Conservation (phyloP, 106 monocot species). For the Allium cepa region DNA sequence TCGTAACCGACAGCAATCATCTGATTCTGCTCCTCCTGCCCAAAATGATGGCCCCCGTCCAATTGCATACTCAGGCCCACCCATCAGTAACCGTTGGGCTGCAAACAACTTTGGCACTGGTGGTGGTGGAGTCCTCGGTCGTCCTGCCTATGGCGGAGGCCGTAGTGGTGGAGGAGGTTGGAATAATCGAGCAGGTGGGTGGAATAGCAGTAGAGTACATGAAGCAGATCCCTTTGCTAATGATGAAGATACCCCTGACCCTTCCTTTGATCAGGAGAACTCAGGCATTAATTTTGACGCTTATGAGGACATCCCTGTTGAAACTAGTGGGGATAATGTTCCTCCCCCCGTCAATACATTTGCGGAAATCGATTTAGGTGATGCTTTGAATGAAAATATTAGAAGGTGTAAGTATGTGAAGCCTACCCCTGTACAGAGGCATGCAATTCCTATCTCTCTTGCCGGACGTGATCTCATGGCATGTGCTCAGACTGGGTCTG, state of each 20-base stretch:
- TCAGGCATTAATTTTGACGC: constrained; percentile 84
- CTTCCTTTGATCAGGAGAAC: constrained; percentile 47
- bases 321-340: constrained; percentile 75
- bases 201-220: constrained; percentile 46
- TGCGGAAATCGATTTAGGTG: constrained; percentile 86
- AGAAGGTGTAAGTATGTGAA: constrained; percentile 84
- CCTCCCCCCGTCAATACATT: constrained; percentile 79
- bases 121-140: constrained; percentile 10
- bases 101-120: constrained; percentile 7
- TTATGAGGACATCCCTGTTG: constrained; percentile 94
- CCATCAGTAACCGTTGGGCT: constrained; percentile 19
- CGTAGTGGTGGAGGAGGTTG: constrained; percentile 31
- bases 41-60: constrained; percentile 2
- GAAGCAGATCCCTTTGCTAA: constrained; percentile 50
- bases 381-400: constrained; percentile 78
- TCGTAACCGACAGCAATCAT: constrained; percentile 29
- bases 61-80: neutral
- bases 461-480: constrained; percentile 94
- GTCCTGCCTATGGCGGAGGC: constrained; percentile 13
- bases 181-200: constrained; percentile 45
- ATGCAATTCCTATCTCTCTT: constrained; percentile 86
- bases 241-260: constrained; percentile 12
- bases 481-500: constrained; percentile 96
- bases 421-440: constrained; percentile 89
- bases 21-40: constrained; percentile 8